Conservation (phyloP, 2,329 filamentous ascomycete genomes). For the Tolypocladium tropicale region DNA sequence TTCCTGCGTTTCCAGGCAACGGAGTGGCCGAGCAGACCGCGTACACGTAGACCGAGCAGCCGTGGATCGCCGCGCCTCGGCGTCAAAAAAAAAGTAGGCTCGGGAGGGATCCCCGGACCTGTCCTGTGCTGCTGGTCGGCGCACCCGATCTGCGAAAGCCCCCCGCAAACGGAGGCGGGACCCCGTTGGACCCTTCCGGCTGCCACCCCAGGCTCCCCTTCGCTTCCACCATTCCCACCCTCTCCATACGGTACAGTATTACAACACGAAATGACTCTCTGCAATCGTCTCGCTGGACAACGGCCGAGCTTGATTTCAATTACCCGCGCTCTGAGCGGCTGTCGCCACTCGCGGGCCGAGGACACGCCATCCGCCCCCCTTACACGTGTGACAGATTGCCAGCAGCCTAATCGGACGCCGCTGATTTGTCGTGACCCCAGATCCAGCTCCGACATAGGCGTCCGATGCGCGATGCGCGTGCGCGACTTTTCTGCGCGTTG, state of each 20-base stretch:
- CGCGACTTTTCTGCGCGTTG: not conserved
- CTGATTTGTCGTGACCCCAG: not conserved
- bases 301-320: not conserved
- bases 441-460: not conserved
- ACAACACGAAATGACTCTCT: not conserved
- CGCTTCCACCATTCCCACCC: not conserved
- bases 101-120: not conserved
- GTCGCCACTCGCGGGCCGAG: not conserved
- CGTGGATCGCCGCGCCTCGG: not conserved
- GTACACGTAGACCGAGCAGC: no score
- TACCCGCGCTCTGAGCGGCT: not conserved
- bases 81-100: not conserved
- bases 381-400: not conserved
- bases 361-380: not conserved
- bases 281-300: not conserved
- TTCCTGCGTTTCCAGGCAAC: no score
- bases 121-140: not conserved
- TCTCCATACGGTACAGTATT: not conserved
- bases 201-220: not conserved
- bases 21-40: no score
- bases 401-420: not conserved
- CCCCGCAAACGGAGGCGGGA: not conserved
- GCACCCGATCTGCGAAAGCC: not conserved
- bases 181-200: conserved; percentile 1
- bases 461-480: not conserved